Base-by-base conservation (phyloP, 768 basidiomycete species). In the Tremella fuciformis region DNA sequence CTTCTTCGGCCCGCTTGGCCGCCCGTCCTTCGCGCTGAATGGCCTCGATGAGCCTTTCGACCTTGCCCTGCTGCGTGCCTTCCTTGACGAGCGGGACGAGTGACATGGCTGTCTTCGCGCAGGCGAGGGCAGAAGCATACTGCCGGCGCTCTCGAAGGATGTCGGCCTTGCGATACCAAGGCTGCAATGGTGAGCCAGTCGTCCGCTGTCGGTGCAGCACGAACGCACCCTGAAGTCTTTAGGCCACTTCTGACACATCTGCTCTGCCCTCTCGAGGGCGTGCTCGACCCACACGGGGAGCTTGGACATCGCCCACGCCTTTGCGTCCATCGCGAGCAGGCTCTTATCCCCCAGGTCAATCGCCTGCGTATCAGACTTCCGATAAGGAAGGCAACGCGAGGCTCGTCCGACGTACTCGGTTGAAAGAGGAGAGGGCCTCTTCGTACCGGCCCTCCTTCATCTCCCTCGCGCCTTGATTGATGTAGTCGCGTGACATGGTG, bases 111-210 rank as follows among this genome's bases (percentile, higher is more conserved):
- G 13, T 13, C 8, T 34, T 40, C 13, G 55, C 18, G 34, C 42
- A 6, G 6, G n/a, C 42, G 2, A 57, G 22, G 19, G 60, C 38
- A 3, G 25, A 19, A 15, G 41, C 18, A 37, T 56, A 50, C 1
- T 29, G 38, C 9, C 48, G n/a, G 13, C 19, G 34, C 2, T 40
- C 22, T 9, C 39, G 44, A 2, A 57, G 26, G 19, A 57, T 53
- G 40, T 62, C 60, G 6, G 60, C 60, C 18, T 52, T 39, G 21
- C 56, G 39, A 25, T 57, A 53, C 29, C 41, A 62, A 3, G 60
- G 53, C 60, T 62, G 25, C 42, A 34, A 8, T 37, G 39, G 26
- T 47, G 29, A 50, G 48, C n/a, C 11, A n/a, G 15, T 34, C 29
- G 29, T 34, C 29, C 29, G 11, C 29, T 34, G 6, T 11, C 11